phyloP scores from a whole-genome alignment of 306 rosid species.

The Purshia tridentata region DNA sequence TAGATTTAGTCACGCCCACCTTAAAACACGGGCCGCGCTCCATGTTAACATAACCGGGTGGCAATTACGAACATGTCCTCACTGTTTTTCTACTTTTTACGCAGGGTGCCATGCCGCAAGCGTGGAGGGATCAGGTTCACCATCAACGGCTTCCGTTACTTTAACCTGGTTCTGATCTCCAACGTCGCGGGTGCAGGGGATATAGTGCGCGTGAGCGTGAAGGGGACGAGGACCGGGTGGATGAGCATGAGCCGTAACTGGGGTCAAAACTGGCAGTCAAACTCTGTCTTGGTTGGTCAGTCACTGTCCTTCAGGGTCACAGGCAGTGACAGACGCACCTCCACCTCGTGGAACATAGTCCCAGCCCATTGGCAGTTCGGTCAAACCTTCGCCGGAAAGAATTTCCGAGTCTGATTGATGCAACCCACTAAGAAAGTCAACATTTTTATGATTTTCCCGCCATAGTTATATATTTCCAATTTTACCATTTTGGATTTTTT shows the following conservation, averaged over 20 bases:
- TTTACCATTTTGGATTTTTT: conserved; percentile 24
- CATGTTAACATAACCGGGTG: neutral
- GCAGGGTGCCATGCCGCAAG: conserved; percentile 96
- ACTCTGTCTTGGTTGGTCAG: conserved; percentile 82
- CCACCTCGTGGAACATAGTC: conserved; percentile 88
- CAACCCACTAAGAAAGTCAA: neutral
- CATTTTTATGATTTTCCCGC: conserved; percentile 24
- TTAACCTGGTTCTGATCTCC: conserved; percentile 77
- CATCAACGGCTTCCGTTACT: conserved; percentile 80
- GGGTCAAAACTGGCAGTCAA: conserved; percentile 99
- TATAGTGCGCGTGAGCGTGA: conserved; percentile 66
- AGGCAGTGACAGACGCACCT: conserved; percentile 75
- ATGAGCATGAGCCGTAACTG: conserved; percentile 90
- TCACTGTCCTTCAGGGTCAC: conserved; percentile 73
- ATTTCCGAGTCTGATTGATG: conserved; percentile 58
- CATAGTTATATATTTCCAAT: conserved; percentile 35
- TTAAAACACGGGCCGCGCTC: conserved; percentile 21
- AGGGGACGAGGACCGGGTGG: conserved; percentile 75
- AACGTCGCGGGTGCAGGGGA: conserved; percentile 99
- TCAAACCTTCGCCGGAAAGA: conserved; percentile 90
- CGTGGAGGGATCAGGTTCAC: conserved; percentile 85
- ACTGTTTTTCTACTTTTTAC: conserved; percentile 8
- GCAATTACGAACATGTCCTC: conserved; percentile 8
- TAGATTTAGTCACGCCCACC: conserved; percentile 9
- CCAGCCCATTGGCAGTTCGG: conserved; percentile 90